A percentile compares a stretch with the other conserved stretches of the same genome.
Evolutionary conservation across 805 yeast genomes (phyloP).

Genomic region (Candida sithepensis): DNA sequence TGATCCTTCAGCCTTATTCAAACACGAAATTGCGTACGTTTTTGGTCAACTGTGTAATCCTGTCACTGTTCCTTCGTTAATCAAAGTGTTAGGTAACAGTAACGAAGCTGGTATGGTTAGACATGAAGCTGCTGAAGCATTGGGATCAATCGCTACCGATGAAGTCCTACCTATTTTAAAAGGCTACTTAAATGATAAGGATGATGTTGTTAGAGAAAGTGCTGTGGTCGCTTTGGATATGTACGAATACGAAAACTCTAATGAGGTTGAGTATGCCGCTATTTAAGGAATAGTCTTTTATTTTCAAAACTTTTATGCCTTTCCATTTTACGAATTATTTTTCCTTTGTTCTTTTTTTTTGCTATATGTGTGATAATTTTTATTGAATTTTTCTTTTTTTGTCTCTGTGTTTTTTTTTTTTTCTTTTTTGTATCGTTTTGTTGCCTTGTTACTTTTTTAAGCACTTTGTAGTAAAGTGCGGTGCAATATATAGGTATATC

Average conservation of each 20-base stretch:
- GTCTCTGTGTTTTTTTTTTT: too few species aligned
- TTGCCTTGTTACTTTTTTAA: not conserved
- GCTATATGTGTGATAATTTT: not conserved
- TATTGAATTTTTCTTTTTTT: not conserved
- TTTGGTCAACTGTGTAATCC: conserved; percentile 97
- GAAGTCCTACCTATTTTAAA: conserved; percentile 88
- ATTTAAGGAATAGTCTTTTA: not conserved
- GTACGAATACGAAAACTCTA: conserved; percentile 92
- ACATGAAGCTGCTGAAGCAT: conserved; percentile 99
- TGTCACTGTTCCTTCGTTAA: conserved; percentile 80
- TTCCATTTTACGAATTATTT: not conserved
- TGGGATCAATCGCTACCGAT: conserved; percentile 94
- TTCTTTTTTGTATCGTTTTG: not conserved
- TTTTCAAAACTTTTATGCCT: not conserved
- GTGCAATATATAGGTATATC: too few species aligned
- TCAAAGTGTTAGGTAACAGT: conserved; percentile 73
- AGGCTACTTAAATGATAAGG: conserved; percentile 74
- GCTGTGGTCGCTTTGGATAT: conserved; percentile 97
- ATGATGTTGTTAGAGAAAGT: conserved; percentile 90
- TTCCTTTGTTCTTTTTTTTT: not conserved
- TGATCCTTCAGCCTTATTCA: conserved; percentile 89
- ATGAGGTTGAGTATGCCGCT: conserved; percentile 72
- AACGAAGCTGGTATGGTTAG: conserved; percentile 97
- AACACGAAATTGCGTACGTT: conserved; percentile 97
- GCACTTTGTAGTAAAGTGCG: not conserved